These are phyloP conservation scores for Blastomyces emzantsi DNA, from an alignment of 2,329 filamentous ascomycete species.

Conservation along the genomic window DNA sequence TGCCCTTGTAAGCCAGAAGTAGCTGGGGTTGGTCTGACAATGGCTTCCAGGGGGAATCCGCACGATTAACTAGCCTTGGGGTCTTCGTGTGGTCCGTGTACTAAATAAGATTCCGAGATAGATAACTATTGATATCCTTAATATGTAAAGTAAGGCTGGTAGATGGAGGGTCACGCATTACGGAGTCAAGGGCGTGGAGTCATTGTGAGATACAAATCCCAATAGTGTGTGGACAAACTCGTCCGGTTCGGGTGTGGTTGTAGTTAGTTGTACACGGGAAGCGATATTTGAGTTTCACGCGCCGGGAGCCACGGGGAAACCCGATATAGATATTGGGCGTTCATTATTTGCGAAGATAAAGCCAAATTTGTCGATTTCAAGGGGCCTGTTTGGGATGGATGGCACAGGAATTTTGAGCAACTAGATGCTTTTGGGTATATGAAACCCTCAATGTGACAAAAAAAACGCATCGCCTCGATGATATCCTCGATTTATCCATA, in stretches of 20 bases:
- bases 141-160: neutral
- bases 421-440: neutral
- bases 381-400: neutral
- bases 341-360: neutral
- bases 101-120: neutral
- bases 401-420: neutral
- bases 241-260: neutral
- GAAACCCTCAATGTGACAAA: neutral
- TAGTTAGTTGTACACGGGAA: neutral
- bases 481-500: neutral
- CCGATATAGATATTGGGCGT: no score
- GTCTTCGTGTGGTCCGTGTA: neutral
- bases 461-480: no score
- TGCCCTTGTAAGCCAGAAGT: neutral
- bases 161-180: neutral
- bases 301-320: neutral
- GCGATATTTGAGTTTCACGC: neutral
- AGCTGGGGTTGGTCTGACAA: neutral
- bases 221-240: neutral
- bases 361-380: neutral
- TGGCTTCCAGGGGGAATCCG: neutral
- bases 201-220: neutral
- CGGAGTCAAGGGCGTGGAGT: neutral
- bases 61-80: neutral
- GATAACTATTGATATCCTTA: neutral